A percentile compares a stretch with the other conserved stretches of the same genome.
Evolutionary conservation across 2,329 filamentous ascomycete species (phyloP).

Genomic region (Neofusicoccum laricinum): DNA sequence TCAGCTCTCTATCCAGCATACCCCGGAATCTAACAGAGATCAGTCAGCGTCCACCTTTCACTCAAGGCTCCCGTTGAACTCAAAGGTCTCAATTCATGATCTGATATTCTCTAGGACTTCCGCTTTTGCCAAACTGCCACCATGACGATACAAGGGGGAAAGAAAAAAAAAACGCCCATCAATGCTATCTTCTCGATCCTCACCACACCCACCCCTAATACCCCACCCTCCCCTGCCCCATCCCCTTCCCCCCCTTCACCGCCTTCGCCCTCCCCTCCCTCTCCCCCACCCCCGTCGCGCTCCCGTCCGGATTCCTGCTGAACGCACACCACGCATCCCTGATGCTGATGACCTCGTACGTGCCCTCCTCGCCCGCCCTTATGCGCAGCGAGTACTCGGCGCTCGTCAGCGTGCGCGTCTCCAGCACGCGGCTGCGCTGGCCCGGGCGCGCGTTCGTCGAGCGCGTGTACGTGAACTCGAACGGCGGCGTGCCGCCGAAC

Average conservation of each 20-base stretch:
- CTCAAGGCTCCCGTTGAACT: too few species aligned
- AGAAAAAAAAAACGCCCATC: neutral
- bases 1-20: too few species aligned
- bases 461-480: constrained; percentile 95
- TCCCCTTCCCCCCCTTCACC: neutral
- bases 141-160: neutral
- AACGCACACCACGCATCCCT: constrained; percentile 92
- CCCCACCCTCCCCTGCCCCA: neutral
- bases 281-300: neutral
- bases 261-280: neutral
- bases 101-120: neutral
- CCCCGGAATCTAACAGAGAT: too few species aligned
- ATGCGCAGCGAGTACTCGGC: constrained; percentile 79
- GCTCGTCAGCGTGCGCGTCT: constrained; percentile 85
- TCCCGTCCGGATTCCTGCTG: constrained; percentile 51
- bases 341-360: constrained; percentile 95
- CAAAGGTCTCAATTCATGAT: neutral
- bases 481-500: constrained; percentile 92
- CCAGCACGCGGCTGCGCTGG: constrained; percentile 68
- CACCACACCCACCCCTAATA: neutral
- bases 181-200: neutral
- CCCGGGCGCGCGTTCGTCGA: constrained; percentile 73
- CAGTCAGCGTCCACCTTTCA: too few species aligned
- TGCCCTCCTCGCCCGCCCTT: constrained; percentile 86
- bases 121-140: neutral